Percentiles rank a stretch among this genome's conserved stretches.
Evolutionary conservation across 139 green algal genomes (phyloP).

Genomic region (Trebouxia sp.): DNA sequence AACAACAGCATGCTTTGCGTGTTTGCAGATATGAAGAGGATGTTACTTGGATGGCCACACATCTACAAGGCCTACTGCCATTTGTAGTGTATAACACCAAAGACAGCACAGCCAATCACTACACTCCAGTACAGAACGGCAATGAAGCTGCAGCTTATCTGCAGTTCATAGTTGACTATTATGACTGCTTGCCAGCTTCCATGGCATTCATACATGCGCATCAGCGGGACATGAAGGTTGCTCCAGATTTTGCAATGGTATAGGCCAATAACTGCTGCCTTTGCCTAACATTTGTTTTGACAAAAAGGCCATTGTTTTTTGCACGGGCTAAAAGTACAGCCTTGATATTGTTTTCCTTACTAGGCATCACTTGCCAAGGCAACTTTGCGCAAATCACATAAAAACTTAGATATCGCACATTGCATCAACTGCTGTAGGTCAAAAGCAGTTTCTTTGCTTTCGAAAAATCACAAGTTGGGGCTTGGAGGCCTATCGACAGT

Average conservation of each 20-base stretch:
- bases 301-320: no score
- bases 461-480: no score
- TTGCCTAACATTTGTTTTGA: not conserved
- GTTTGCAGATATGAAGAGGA: conserved; percentile 24
- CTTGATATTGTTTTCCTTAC: no score
- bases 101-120: conserved; percentile 15
- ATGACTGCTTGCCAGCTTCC: conserved; percentile 6
- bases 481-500: no score
- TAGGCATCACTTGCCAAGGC: no score
- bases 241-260: conserved; percentile 12
- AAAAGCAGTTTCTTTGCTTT: no score
- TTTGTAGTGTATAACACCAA: conserved; percentile 20
- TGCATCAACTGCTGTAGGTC: no score
- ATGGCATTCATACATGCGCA: conserved; percentile 12
- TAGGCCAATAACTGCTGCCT: not conserved
- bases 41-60: conserved; percentile 24
- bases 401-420: no score
- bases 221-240: not conserved
- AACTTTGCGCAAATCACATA: no score
- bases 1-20: no score
- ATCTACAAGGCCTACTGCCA: not conserved
- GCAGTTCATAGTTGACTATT: conserved; percentile 22
- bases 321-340: no score
- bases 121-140: conserved; percentile 6
- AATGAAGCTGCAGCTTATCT: conserved; percentile 18